Evolutionary conservation across 2,329 filamentous ascomycete species (phyloP).

Genomic region (Pleochaeta shiraiana): DNA sequence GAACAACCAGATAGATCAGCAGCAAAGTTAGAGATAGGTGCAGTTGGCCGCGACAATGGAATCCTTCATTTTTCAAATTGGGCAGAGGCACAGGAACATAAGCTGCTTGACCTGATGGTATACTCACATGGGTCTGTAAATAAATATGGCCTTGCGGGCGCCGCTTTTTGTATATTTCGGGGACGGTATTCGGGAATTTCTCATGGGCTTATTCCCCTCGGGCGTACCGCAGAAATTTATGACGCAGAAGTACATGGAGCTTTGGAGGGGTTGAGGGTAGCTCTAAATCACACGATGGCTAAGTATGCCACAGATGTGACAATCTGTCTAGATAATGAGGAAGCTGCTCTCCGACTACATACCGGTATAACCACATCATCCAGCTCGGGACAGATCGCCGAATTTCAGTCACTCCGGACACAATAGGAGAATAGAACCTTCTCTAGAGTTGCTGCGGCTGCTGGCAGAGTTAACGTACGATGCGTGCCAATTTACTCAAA

Average conservation of each 20-base stretch:
- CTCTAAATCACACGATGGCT: neutral
- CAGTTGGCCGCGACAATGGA: neutral
- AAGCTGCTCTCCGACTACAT: neutral
- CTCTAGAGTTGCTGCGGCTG: neutral
- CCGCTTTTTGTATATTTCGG: neutral
- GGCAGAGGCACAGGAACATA: no score
- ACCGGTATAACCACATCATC: neutral
- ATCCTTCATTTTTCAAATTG: neutral
- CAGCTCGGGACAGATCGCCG: neutral
- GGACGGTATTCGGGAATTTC: neutral
- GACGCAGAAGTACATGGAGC: slow-evolving; percentile 3
- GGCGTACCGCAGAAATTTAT: neutral
- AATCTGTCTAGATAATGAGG: neutral
- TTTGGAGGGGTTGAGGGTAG: neutral
- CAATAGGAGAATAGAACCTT: neutral
- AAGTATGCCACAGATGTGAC: no score
- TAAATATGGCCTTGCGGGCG: neutral
- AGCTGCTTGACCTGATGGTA: neutral
- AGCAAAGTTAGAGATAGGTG: neutral
- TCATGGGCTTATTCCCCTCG: neutral
- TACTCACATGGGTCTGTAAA: neutral
- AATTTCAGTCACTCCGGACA: neutral
- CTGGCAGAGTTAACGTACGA: neutral
- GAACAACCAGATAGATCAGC: neutral
- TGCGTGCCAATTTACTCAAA: neutral